Conservation (phyloP, 495 filamentous ascomycete genomes). For the Aspergillus baeticus region DNA sequence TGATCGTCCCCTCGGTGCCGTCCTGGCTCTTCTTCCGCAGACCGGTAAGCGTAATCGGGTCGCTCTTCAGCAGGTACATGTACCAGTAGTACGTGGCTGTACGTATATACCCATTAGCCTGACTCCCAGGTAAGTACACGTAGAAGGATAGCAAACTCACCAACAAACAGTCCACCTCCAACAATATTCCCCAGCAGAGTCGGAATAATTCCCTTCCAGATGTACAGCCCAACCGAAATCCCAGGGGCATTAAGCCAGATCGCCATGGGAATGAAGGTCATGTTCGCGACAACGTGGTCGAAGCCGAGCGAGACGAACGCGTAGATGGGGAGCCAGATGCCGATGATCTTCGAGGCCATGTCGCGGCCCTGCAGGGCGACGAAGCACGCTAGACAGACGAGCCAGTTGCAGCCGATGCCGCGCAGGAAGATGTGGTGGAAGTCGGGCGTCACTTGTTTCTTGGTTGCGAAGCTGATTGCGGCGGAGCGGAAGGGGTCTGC, state of each 20-base stretch:
- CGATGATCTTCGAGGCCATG: slow-evolving; percentile 53
- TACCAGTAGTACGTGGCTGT: slow-evolving; percentile 52
- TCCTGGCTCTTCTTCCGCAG: slow-evolving; percentile 11
- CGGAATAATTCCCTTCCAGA: slow-evolving; percentile 66
- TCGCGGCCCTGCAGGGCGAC: slow-evolving; percentile 56
- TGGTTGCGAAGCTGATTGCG: slow-evolving; percentile 50
- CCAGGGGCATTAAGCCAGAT: slow-evolving; percentile 52
- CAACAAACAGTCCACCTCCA: slow-evolving; percentile 53
- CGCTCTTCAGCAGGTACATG: slow-evolving; percentile 41
- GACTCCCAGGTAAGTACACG: neutral
- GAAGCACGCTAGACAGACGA: slow-evolving; percentile 60
- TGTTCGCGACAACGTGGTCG: slow-evolving; percentile 65
- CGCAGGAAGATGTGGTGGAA: slow-evolving; percentile 62
- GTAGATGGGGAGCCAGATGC: slow-evolving; percentile 65
- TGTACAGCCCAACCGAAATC: slow-evolving; percentile 54
- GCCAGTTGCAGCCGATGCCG: slow-evolving; percentile 64
- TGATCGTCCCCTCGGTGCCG: slow-evolving; percentile 3
- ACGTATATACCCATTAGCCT: slow-evolving; percentile 25
- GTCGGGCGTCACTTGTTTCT: slow-evolving; percentile 54
- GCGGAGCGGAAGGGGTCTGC: slow-evolving; percentile 47
- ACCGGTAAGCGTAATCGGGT: slow-evolving; percentile 22
- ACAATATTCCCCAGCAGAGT: slow-evolving; percentile 57
- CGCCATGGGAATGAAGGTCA: slow-evolving; percentile 60
- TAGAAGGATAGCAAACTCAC: slow-evolving; percentile 23
- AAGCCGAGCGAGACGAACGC: slow-evolving; percentile 58